Conservation (phyloP, 2,329 filamentous ascomycete species). For the Geosmithia morbida region DNA sequence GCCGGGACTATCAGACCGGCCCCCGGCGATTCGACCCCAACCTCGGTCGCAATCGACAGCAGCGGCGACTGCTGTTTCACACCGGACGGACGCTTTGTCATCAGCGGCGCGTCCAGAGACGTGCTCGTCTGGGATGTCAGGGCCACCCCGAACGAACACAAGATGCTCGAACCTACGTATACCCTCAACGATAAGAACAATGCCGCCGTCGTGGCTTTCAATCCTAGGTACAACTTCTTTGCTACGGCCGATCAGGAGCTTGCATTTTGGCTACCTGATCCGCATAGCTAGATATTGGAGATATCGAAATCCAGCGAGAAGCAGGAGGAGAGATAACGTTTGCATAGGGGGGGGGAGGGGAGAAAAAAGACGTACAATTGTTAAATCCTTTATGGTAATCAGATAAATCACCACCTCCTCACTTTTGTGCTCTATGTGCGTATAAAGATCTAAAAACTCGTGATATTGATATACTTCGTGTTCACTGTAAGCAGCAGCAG, state of each 20-base stretch:
- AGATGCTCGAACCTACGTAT: slow-evolving; percentile 46
- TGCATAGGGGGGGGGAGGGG: no score
- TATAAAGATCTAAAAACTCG: background rate
- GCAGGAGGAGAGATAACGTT: no score
- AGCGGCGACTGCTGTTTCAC: slow-evolving; percentile 78
- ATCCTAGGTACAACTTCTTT: slow-evolving; percentile 83
- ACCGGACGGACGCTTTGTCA: slow-evolving; percentile 75
- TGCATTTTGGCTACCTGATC: slow-evolving; percentile 64
- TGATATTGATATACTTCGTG: background rate
- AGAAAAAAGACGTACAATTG: no score
- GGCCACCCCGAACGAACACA: slow-evolving; percentile 35
- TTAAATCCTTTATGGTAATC: no score
- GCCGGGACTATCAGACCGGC: slow-evolving; percentile 32
- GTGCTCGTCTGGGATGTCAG: slow-evolving; percentile 75
- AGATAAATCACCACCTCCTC: no score
- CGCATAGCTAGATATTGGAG: slow-evolving; percentile 25
- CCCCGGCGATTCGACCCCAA: slow-evolving; percentile 24
- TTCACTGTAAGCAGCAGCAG: background rate
- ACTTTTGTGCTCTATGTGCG: no score
- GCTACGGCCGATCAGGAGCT: slow-evolving; percentile 80
- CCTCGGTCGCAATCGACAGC: slow-evolving; percentile 27
- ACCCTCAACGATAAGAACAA: slow-evolving; percentile 53
- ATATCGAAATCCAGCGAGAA: no score
- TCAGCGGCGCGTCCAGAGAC: slow-evolving; percentile 65
- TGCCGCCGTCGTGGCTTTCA: slow-evolving; percentile 69